phyloP scores from a whole-genome alignment of 2,329 filamentous ascomycete species.

The Nannizzia gypsea region DNA sequence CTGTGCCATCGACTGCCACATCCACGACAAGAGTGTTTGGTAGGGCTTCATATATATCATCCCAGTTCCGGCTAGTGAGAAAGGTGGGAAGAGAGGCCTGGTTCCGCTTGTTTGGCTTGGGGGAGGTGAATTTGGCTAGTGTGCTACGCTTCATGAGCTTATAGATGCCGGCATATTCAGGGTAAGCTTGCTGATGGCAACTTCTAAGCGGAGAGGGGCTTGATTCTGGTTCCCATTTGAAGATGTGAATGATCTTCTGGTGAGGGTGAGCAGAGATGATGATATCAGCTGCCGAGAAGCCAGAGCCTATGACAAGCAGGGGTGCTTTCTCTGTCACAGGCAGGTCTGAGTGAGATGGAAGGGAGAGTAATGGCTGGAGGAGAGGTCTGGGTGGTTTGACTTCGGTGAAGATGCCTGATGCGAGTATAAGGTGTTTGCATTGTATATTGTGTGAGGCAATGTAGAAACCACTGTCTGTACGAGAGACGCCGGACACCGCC shows the following conservation, averaged over 20 bases:
- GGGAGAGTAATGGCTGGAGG: conserved; percentile 35
- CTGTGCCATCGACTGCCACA: conserved; percentile 23
- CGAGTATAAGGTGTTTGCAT: conserved; percentile 47
- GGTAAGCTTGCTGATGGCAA: conserved; percentile 50
- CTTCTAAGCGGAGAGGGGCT: conserved; percentile 46
- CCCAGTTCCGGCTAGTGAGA: conserved; percentile 40
- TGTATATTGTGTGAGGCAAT: conserved; percentile 41
- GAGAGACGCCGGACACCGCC: conserved; percentile 34
- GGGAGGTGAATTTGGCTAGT: conserved; percentile 14
- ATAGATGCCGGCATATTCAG: conserved; percentile 50
- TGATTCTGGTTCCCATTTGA: conserved; percentile 46
- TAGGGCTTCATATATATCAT: conserved; percentile 42
- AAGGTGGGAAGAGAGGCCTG: conserved; percentile 34
- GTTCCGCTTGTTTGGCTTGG: conserved; percentile 15
- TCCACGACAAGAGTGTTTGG: conserved; percentile 41
- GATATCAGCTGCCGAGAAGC: conserved; percentile 50
- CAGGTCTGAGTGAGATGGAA: conserved; percentile 16
- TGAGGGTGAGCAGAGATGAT: conserved; percentile 43
- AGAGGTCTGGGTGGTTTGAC: conserved; percentile 41
- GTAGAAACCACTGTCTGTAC: conserved; percentile 37
- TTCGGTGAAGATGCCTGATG: conserved; percentile 48
- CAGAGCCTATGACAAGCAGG: conserved; percentile 48
- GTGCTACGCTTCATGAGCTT: conserved; percentile 47
- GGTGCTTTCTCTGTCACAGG: conserved; percentile 23
- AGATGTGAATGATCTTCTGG: conserved; percentile 48